Percentiles rank a stretch among this genome's conserved stretches.
Evolutionary conservation across 768 basidiomycete genomes (phyloP).

Genomic region (Hypholoma sublateritium): DNA sequence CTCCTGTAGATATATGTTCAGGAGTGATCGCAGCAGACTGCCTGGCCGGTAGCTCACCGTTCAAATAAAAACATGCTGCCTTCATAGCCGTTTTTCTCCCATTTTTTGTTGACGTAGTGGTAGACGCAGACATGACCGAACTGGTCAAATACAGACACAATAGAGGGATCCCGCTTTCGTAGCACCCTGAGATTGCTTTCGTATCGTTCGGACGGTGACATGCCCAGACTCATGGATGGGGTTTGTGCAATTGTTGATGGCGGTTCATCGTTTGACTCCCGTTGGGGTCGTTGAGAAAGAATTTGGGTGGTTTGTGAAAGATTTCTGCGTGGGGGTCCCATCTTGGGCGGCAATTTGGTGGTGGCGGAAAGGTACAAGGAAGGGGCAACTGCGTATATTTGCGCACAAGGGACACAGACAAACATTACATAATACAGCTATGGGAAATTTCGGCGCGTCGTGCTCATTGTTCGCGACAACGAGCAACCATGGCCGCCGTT

Average conservation of each 20-base stretch:
- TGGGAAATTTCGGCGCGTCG: slow-evolving; percentile 2
- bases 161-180: slow-evolving; percentile 75
- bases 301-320: slow-evolving; percentile 13
- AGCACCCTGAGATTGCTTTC: slow-evolving; percentile 80
- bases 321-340: slow-evolving; percentile 31
- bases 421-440: slow-evolving; percentile 12
- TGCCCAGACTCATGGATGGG: slow-evolving; percentile 38
- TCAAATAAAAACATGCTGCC: slow-evolving; percentile 91
- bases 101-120: slow-evolving; percentile 69
- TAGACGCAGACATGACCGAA: slow-evolving; percentile 88
- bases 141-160: slow-evolving; percentile 80
- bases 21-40: slow-evolving; percentile 12
- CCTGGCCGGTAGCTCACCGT: slow-evolving; percentile 48
- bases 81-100: slow-evolving; percentile 83
- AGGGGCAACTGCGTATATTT: slow-evolving; percentile 20
- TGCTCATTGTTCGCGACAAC: background rate
- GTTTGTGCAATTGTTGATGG: slow-evolving; percentile 22
- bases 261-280: slow-evolving; percentile 14
- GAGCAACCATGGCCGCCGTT: background rate
- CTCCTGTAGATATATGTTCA: slow-evolving; percentile 41
- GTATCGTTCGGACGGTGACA: slow-evolving; percentile 69
- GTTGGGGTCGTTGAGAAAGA: slow-evolving; percentile 2
- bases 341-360: slow-evolving; percentile 18
- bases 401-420: slow-evolving; percentile 1
- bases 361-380: slow-evolving; percentile 16